Base-by-base conservation (phyloP, 2,329 filamentous ascomycete genomes). In the Epichloe amarillans region DNA sequence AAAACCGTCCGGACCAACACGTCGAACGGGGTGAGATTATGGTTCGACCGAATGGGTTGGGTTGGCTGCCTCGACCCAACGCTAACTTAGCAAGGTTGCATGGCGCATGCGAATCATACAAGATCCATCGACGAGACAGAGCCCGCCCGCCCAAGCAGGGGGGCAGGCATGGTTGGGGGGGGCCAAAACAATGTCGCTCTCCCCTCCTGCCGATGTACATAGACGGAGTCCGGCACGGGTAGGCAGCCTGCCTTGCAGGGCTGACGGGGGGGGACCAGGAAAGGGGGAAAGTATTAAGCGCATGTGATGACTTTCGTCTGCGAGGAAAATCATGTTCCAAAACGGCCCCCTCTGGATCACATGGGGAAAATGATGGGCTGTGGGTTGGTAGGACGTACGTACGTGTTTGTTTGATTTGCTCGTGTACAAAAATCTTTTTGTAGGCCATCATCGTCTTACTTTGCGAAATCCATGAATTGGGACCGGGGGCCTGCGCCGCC, bases 41-140 rank as follows among this genome's bases (percentile, higher is more conserved):
- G 39, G 47, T 14, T 43, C 30, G 14, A 26, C 35, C 48, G 14
- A 50, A 43, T 21, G 8, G 5, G 42, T 33, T 35, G 51, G 48
- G 39, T 41, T 17, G 21, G 19, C 43, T 41, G 23, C 15, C 33
- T 17, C 21, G 37, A 11, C 37, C 40, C 40, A 7, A 30, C 47
- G 38, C 39, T 45, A 26, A 26, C 1, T 26, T 26, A 26, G 23
- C 23, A 37, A 19, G 39, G 51, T n/a, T 48, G 35, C 44, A 40
- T 50, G 51, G 23, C 33, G 41, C 51, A 50, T 48, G 48, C 48
- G n/a, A 35, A 47, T 44, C 47, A 49, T 42, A 45, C 41, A 36
- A 36, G 36, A 1, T 7, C 5, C 17, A 21, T 50, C 8, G 40
- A 45, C 21, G 33, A 38, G 14, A 47, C 43, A 38, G 43, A 30